Evolutionary conservation across 495 filamentous ascomycete species (phyloP).

Genomic region (Penicillium daleae): DNA sequence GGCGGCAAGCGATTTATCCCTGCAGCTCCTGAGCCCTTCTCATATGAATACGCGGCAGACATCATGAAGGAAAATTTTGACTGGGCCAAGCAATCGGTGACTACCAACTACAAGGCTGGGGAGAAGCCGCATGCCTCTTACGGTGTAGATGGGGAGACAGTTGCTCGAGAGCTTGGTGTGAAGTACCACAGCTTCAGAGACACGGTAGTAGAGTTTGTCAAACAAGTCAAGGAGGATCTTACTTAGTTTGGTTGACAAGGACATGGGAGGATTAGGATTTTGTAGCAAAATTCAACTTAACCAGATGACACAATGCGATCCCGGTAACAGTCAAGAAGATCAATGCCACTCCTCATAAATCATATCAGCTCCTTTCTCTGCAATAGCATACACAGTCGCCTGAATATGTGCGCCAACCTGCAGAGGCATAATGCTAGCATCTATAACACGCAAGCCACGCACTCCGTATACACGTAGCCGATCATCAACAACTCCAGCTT

Average conservation of each 20-base stretch:
- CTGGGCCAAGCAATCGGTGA: slow-evolving; percentile 30
- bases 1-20: slow-evolving; percentile 43
- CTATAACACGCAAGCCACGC: slow-evolving; percentile 54
- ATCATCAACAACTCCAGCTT: slow-evolving; percentile 53
- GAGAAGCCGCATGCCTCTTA: slow-evolving; percentile 32
- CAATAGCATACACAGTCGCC: slow-evolving; percentile 57
- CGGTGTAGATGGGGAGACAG: slow-evolving; percentile 47
- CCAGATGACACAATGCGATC: too few relatives aligned
- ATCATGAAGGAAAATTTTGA: slow-evolving; percentile 40
- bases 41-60: slow-evolving; percentile 42
- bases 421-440: slow-evolving; percentile 57
- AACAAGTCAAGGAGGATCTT: slow-evolving; percentile 45
- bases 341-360: slow-evolving; percentile 35
- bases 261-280: too few relatives aligned
- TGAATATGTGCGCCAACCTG: slow-evolving; percentile 56
- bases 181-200: slow-evolving; percentile 42
- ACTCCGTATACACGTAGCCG: slow-evolving; percentile 53
- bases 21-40: slow-evolving; percentile 41
- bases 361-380: slow-evolving; percentile 56
- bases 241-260: not conserved
- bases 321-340: slow-evolving; percentile 50
- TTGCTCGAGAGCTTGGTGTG: slow-evolving; percentile 42
- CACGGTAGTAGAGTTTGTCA: slow-evolving; percentile 35
- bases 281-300: not conserved
- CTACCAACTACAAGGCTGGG: slow-evolving; percentile 32